Evolutionary conservation across 2,329 filamentous ascomycete genomes (phyloP), one percentile per base, ranked within the genome.

Genomic region (Metarhizium album): DNA sequence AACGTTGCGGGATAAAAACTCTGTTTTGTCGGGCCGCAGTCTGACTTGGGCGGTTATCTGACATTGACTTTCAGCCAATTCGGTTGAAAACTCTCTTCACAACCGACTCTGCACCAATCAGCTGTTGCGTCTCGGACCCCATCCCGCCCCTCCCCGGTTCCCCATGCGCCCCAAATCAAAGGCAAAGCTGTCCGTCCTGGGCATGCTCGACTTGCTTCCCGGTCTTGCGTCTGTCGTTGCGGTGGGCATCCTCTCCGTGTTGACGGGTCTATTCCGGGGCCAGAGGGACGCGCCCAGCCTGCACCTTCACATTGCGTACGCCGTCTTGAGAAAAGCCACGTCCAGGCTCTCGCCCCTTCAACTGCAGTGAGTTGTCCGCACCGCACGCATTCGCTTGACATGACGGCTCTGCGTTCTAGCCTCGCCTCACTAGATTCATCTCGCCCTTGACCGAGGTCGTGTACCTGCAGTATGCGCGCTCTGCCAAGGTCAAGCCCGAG

Each of bases 301-400:
- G 2, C 49, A 53, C n/a, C 52, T 60, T 1, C 54, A 60, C 47
- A 38, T 60, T 20, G 57, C 55, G n/a, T 59, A 59, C 46, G 57
- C 58, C 1, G 14, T 57, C 13, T 18, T 59, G 45, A 54, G 58
- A 45, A 56, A 52, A 35, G 49, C 50, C 11, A 55, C 55, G 22
- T 4, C 33, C 4, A 55, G 58, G 13, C 54, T 60, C 4, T 49
- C 48, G 2, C 53, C 57, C 3, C 33, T 53, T 2, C 57, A 60
- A 46, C 27, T 59, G 6, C 58, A 59, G 58, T 58, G 42, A 49
- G 54, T 35, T n/a, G n/a, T n/a, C n/a, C n/a, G n/a, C n/a, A n/a
- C n/a, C n/a, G n/a, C n/a, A n/a, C n/a, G n/a, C n/a, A n/a, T n/a
- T n/a, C n/a, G n/a, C n/a, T n/a, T n/a, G n/a, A n/a, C n/a, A n/a